Evolutionary conservation across 352 stramenopile species (phyloP).

Genomic region (Pythium plurisporium): DNA sequence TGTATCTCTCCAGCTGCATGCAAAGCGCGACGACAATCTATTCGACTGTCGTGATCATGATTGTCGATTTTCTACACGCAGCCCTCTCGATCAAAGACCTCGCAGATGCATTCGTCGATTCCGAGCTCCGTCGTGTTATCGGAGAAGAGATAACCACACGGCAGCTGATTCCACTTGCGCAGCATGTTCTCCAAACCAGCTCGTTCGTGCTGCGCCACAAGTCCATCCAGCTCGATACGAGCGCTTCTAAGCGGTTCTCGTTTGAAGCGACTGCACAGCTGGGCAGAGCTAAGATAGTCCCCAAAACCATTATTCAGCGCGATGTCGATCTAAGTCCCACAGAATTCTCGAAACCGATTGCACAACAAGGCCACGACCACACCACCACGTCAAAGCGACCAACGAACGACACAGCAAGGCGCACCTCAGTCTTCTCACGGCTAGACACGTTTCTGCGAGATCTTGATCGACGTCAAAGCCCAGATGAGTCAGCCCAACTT

Average conservation of each 20-base stretch:
- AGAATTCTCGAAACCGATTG: too few relatives aligned
- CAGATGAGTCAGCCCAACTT: background rate
- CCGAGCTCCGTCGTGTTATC: constrained; percentile 48
- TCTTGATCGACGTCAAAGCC: background rate
- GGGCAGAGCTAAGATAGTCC: too few relatives aligned
- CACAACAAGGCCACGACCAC: too few relatives aligned
- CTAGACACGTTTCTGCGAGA: background rate
- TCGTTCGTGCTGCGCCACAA: background rate
- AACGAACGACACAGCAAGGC: too few relatives aligned
- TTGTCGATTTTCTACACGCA: constrained; percentile 16
- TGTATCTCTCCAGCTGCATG: constrained; percentile 34
- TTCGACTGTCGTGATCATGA: constrained; percentile 23
- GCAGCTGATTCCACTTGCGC: background rate
- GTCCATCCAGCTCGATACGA: constrained; percentile 1
- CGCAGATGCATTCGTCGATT: constrained; percentile 48
- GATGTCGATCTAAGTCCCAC: too few relatives aligned
- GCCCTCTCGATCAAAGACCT: constrained; percentile 12
- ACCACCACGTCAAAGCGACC: too few relatives aligned
- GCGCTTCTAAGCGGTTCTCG: background rate
- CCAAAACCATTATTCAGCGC: too few relatives aligned
- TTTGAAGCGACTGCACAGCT: background rate
- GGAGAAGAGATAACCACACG: background rate
- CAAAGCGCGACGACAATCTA: constrained; percentile 21
- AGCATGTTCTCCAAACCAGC: background rate
- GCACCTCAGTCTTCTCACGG: too few relatives aligned